Base-by-base conservation (phyloP, 1,284 basidiomycete genomes). In the Marasmius tenuissimus region DNA sequence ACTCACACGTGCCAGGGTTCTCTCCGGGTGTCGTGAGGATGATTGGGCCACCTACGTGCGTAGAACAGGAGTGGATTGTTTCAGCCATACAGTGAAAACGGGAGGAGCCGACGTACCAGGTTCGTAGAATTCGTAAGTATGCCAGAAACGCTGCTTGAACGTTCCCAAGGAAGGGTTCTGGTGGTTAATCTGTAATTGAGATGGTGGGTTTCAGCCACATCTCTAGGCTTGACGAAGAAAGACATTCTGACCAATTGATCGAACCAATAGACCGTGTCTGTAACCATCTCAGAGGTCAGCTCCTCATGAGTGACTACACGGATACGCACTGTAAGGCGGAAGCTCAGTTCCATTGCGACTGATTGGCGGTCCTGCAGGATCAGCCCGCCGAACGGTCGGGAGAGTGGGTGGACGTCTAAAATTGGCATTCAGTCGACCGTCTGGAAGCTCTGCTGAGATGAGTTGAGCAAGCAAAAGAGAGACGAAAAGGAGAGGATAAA, bases 91-190 rank as follows among this genome's bases (percentile, higher is more conserved):
- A n/a, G 39, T 42, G 49, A 7, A 18, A 22, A 20, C 20, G 20
- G 10, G 27, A 20, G 33, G 49, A 61, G 47, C 55, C 42, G 53
- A 56, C 64, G 40, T 61, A 85, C 85, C 85, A 51, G 73, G 63
- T 68, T 85, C 76, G 67, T 88, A 90, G 68, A 78, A 87, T 69
- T 88, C 84, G 70, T 77, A 86, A 45, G 84, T 83, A 65, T 83
- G 80, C 86, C 86, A 90, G 73, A 81, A 92, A 40, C 89, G 81
- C 72, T 92, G 90, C 71, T 85, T 78, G 73, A 92, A 92, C 6
- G 88, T 92, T n/a, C 89, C 90, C n/a, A 84, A 75, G n/a, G 76
- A 76, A 6, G 88, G 85, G 60, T 89, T 80, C 61, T 77, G 84
- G 71, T 91, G 90, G 73, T 92, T 89, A 59, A 91, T 87, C 61